phyloP scores from a whole-genome alignment of 306 rosid species.

The Gastrolobium villosum region DNA sequence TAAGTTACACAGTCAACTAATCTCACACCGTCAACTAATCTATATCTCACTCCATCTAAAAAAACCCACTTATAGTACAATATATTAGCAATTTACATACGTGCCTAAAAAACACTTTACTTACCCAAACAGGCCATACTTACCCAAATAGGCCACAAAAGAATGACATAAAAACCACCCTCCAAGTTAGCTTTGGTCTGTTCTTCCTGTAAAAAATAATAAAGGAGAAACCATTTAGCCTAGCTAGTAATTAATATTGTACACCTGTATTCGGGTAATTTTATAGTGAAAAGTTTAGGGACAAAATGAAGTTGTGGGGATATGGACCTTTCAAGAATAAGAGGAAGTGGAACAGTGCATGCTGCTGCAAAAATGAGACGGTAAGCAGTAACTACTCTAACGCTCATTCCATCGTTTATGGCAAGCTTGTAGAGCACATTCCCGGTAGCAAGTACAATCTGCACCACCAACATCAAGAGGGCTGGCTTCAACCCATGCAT shows the following conservation, averaged over 20 bases:
- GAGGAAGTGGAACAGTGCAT: constrained; percentile 55
- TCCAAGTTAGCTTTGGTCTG: constrained; percentile 62
- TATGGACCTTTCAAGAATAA: constrained; percentile 40
- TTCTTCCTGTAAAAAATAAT: constrained; percentile 48
- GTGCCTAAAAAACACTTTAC: neutral
- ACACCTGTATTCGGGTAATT: neutral
- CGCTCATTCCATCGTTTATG: constrained; percentile 54
- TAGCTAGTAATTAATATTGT: neutral
- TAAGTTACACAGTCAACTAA: too few relatives aligned
- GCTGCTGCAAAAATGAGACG: constrained; percentile 60
- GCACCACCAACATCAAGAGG: constrained; percentile 54
- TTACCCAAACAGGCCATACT: constrained; percentile 66
- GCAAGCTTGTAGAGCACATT: constrained; percentile 57
- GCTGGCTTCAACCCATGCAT: constrained; percentile 54
- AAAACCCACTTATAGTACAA: too few relatives aligned
- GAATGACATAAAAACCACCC: constrained; percentile 52
- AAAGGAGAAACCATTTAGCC: neutral
- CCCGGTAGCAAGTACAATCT: constrained; percentile 40
- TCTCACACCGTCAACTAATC: too few relatives aligned
- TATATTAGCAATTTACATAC: neutral
- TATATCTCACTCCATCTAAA: too few relatives aligned
- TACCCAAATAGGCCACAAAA: constrained; percentile 70
- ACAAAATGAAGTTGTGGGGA: neutral
- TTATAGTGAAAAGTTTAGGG: neutral
- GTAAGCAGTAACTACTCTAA: constrained; percentile 54